Evolutionary conservation across 208 protist species (phyloP), one percentile per base, ranked within the genome.

Genomic region (Leishmania tropica): DNA sequence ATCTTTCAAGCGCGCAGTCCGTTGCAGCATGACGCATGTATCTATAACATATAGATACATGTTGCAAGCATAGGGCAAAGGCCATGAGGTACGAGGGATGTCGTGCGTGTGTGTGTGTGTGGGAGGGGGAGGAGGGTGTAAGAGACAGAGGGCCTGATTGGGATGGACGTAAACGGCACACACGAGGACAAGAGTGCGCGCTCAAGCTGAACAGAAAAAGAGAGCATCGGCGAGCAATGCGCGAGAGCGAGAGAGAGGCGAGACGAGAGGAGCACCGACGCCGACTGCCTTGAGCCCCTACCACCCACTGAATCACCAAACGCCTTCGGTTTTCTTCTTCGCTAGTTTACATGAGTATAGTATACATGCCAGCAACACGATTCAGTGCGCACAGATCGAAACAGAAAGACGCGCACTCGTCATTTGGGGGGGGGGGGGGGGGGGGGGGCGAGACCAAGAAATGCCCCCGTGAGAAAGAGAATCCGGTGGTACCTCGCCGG

Each of bases 311-410:
- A 10, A 37, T 67, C n/a, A 31, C n/a, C n/a, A 1, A 31, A 13
- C 10, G n/a, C 60, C 13, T 67, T 37, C 3, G 19, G 3, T 37
- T 40, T 19, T 37, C n/a, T 0, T 72, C 21, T 24, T 24, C 24
- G 21, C 42, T 73, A 73, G 24, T 73, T 73, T 73, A 73, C 68
- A 73, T 73, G 8, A 31, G 28, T 73, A n/a, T 42, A 35, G 37
- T 42, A 35, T 53, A 73, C 68, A 53, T 73, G 19, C 65, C 47
- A 24, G 42, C n/a, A 8, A 24, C 51, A 10, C 15, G 4, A 42
- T 13, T 11, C 31, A 7, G 10, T 15, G 3, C 28, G 6, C 48
- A 28, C 15, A 58, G 2, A 40, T 53, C 37, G n/a, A 6, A 19
- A 58, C 24, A 10, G 17, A 75, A 17, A 53, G 2, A 15, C 45